A percentile compares a stretch with the other conserved stretches of the same genome.
These are phyloP conservation scores for Endocarpon pusillum DNA, from an alignment of 495 filamentous ascomycete species.

Conservation along the genomic window DNA sequence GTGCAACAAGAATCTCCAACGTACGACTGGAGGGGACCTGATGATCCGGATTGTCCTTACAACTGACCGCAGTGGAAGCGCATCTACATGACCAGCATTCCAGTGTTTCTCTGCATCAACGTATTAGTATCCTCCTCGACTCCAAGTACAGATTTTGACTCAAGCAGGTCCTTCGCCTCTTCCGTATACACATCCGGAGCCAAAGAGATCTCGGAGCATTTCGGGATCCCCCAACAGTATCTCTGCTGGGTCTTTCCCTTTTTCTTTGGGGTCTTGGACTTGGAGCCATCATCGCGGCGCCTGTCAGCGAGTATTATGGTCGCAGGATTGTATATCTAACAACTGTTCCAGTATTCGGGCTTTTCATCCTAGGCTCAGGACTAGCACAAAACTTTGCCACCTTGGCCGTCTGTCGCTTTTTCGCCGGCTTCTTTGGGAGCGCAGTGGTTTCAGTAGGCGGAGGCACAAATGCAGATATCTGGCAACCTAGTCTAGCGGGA, in stretches of 20 bases:
- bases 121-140: no score
- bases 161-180: constrained; percentile 29
- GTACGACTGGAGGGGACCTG: constrained; percentile 34
- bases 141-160: no score
- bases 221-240: constrained; percentile 28
- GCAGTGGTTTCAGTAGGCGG: constrained; percentile 37
- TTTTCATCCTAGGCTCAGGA: constrained; percentile 49
- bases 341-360: constrained; percentile 32
- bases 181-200: constrained; percentile 35
- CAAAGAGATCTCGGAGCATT: constrained; percentile 26
- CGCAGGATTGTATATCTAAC: constrained; percentile 27
- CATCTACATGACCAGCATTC: constrained; percentile 13
- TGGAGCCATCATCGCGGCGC: constrained; percentile 41
- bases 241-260: constrained; percentile 37
- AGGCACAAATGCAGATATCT: constrained; percentile 38
- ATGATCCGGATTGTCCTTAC: constrained; percentile 52
- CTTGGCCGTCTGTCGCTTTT: constrained; percentile 40
- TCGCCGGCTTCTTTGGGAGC: constrained; percentile 39
- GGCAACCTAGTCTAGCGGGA: no score
- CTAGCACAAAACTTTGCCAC: constrained; percentile 37
- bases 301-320: constrained; percentile 36
- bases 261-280: constrained; percentile 40
- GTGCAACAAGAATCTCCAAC: no score
- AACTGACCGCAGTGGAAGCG: constrained; percentile 38
- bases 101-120: neutral